A percentile compares a stretch with the other conserved stretches of the same genome.
phyloP scores from a whole-genome alignment of 2,329 filamentous ascomycete genomes.

The Colletotrichum shisoi region DNA sequence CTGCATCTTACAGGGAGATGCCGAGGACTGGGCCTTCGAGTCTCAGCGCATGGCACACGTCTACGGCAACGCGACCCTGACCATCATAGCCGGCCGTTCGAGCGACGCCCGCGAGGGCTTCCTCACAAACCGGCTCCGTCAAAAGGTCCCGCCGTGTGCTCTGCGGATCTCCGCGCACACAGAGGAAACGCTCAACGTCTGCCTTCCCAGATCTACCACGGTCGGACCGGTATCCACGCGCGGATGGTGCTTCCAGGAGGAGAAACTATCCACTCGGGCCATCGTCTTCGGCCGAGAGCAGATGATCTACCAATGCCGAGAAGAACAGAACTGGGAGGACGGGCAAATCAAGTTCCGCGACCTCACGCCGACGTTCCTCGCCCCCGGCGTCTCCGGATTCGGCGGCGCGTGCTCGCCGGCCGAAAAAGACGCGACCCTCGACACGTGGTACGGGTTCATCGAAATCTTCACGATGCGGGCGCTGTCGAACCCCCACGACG shows the following conservation, averaged over 20 bases:
- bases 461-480: background rate
- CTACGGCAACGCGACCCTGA: conserved; percentile 37
- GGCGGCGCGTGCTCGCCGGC: background rate
- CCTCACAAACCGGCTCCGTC: background rate
- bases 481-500: conserved; percentile 27
- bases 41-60: conserved; percentile 35
- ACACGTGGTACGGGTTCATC: conserved; percentile 16
- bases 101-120: conserved; percentile 17
- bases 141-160: background rate
- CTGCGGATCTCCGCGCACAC: conserved; percentile 2
- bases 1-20: conserved; percentile 38
- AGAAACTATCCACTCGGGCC: conserved; percentile 14
- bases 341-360: background rate
- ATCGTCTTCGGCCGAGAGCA: conserved; percentile 15
- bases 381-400: conserved; percentile 1
- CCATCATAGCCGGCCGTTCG: conserved; percentile 25
- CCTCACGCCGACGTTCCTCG: background rate
- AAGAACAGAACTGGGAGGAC: conserved; percentile 11
- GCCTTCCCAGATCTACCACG: background rate
- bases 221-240: conserved; percentile 21
- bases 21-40: conserved; percentile 35
- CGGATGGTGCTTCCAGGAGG: conserved; percentile 30
- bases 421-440: conserved; percentile 12
- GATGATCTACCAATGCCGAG: conserved; percentile 8
- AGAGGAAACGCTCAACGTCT: conserved; percentile 3